Evolutionary conservation across 2,329 filamentous ascomycete genomes (phyloP).

Genomic region (Metarhizium anisopliae): DNA sequence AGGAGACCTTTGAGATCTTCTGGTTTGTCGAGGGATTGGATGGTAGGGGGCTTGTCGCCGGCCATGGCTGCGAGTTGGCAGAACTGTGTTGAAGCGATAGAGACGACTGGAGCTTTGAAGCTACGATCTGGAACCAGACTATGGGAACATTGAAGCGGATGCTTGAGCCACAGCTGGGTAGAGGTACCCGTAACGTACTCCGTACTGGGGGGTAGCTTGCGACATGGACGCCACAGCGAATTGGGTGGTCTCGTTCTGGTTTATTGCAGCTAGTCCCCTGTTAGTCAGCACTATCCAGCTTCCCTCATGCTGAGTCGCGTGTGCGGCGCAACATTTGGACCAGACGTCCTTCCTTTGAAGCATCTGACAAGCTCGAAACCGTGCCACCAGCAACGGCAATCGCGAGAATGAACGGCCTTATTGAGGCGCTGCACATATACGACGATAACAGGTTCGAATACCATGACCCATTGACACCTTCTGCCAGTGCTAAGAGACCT

Average conservation of each 20-base stretch:
- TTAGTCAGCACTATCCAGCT: neutral
- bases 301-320: neutral
- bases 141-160: too few species aligned
- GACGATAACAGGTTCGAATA: conserved; percentile 78
- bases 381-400: conserved; percentile 5
- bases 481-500: conserved; percentile 14
- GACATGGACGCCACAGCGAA: too few species aligned
- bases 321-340: neutral
- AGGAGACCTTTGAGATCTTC: conserved; percentile 52
- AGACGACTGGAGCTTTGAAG: neutral
- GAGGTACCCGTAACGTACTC: too few species aligned
- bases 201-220: too few species aligned
- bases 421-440: conserved; percentile 94
- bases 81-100: neutral
- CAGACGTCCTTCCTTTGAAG: neutral
- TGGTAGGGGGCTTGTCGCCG: conserved; percentile 34
- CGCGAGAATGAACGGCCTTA: conserved; percentile 67
- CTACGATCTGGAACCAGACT: too few species aligned
- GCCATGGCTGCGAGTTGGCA: conserved; percentile 15
- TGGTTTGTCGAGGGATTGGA: conserved; percentile 48
- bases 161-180: too few species aligned
- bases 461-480: neutral
- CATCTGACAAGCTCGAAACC: neutral
- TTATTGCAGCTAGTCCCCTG: neutral
- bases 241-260: too few species aligned